Conservation (phyloP, 2,329 filamentous ascomycete species). For the Seiridium cupressi region DNA sequence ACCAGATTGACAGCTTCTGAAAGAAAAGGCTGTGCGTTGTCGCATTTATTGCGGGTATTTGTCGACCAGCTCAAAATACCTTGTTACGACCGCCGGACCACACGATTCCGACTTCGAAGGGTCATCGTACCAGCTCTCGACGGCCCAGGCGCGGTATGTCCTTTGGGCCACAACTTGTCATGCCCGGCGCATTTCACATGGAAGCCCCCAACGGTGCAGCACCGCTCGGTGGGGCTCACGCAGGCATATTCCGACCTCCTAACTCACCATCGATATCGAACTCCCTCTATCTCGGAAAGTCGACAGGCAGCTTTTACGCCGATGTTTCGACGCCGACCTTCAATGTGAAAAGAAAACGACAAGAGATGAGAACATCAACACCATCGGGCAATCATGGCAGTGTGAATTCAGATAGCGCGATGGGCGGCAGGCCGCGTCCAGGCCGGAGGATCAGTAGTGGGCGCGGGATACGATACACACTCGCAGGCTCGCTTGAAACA, state of each 20-base stretch:
- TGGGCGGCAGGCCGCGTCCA: constrained; percentile 19
- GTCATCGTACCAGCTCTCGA: not conserved
- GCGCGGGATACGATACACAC: constrained; percentile 39
- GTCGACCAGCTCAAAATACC: too few species aligned
- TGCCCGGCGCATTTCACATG: constrained; percentile 33
- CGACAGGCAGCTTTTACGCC: constrained; percentile 37
- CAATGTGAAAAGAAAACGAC: constrained; percentile 40
- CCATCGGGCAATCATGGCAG: constrained; percentile 30
- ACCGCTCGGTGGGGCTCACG: constrained; percentile 33
- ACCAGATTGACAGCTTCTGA: too few species aligned
- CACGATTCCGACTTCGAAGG: not conserved
- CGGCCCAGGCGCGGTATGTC: constrained; percentile 18
- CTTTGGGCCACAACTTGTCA: constrained; percentile 28
- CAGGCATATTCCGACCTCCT: constrained; percentile 47
- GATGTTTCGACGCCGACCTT: constrained; percentile 28
- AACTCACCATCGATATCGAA: constrained; percentile 36
- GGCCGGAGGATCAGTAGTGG: constrained; percentile 15
- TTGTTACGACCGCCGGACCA: not conserved
- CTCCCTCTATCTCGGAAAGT: constrained; percentile 37
- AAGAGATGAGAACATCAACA: constrained; percentile 30
- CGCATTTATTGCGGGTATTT: too few species aligned
- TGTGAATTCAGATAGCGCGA: constrained; percentile 25
- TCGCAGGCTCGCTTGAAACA: constrained; percentile 54
- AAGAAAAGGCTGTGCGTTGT: too few species aligned
- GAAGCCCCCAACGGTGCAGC: constrained; percentile 22